phyloP scores from a whole-genome alignment of 805 yeast species.

The Yarrowia sp. region DNA sequence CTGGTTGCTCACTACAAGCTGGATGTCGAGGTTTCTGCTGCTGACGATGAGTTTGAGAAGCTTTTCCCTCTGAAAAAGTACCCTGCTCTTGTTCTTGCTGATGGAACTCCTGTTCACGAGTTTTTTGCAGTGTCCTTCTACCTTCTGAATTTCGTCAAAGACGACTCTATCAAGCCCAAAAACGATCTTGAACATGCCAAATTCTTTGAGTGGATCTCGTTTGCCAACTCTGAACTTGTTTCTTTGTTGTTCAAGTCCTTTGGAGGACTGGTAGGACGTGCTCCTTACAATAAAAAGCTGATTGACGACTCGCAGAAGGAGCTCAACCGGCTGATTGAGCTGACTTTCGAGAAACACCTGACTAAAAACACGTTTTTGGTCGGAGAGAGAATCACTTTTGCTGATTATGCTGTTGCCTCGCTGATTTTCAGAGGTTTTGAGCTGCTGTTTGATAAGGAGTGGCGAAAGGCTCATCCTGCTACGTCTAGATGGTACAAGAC shows the following conservation, averaged over 20 bases:
- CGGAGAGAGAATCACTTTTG: conserved; percentile 63
- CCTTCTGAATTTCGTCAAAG: conserved; percentile 31
- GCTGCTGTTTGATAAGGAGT: conserved; percentile 58
- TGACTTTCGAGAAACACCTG: conserved; percentile 43
- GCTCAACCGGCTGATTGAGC: conserved; percentile 43
- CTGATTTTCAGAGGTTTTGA: conserved; percentile 55
- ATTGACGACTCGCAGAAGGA: conserved; percentile 49
- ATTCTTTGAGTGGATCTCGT: conserved; percentile 42
- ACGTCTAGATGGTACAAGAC: conserved; percentile 72
- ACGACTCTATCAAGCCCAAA: conserved; percentile 25
- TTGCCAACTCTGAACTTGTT: conserved; percentile 67
- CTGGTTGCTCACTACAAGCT: conserved; percentile 55
- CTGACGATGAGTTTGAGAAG: conserved; percentile 46
- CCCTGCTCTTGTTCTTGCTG: conserved; percentile 63
- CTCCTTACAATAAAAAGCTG: conserved; percentile 74
- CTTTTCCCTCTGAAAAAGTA: conserved; percentile 57
- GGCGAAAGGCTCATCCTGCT: conserved; percentile 63
- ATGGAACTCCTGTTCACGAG: conserved; percentile 65
- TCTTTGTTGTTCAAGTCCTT: conserved; percentile 50
- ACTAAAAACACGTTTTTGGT: conserved; percentile 63
- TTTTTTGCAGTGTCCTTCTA: conserved; percentile 59
- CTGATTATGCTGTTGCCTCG: conserved; percentile 60
- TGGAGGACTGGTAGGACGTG: conserved; percentile 59
- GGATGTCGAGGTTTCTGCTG: conserved; percentile 49
- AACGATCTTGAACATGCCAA: conserved; percentile 6